Percentiles rank a stretch among this genome's conserved stretches.
Conservation (phyloP, 2,329 filamentous ascomycete genomes). For the Paecilomyces niveus region DNA sequence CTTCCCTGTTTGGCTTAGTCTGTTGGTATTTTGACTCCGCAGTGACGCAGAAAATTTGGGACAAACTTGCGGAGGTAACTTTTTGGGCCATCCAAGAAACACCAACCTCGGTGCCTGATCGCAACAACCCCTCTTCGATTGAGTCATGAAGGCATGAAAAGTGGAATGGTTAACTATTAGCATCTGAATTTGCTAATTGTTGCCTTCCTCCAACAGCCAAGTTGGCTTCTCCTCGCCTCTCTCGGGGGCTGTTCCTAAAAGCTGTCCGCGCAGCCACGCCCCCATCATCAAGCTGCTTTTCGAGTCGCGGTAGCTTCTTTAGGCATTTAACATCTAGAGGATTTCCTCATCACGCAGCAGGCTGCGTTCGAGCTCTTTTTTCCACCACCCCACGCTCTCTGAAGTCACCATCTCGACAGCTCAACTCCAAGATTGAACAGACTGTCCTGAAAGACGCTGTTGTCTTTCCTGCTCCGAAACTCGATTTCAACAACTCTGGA, state of each 20-base stretch:
- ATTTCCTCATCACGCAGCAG: background rate
- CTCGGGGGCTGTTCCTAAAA: conserved; percentile 20
- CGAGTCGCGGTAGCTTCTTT: background rate
- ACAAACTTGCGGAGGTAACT: background rate
- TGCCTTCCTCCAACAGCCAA: conserved; percentile 14
- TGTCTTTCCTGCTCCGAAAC: background rate
- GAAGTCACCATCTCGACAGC: background rate
- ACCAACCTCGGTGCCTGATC: background rate
- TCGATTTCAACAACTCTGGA: conserved; percentile 5
- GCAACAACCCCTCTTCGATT: background rate
- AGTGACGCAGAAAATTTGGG: background rate
- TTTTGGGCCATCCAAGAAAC: background rate
- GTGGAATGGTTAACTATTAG: background rate
- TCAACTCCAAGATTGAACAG: background rate
- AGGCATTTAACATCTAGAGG: background rate
- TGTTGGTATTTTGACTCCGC: background rate
- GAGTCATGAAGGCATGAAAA: background rate
- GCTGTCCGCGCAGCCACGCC: conserved; percentile 13
- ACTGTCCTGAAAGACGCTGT: background rate
- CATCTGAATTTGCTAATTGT: background rate
- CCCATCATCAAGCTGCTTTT: background rate
- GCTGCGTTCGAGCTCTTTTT: background rate
- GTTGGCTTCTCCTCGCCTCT: conserved; percentile 25
- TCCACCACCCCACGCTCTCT: background rate
- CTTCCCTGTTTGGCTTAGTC: background rate